Evolutionary conservation across 345 rosid species (phyloP).

Genomic region (Eucalyptus regnans): DNA sequence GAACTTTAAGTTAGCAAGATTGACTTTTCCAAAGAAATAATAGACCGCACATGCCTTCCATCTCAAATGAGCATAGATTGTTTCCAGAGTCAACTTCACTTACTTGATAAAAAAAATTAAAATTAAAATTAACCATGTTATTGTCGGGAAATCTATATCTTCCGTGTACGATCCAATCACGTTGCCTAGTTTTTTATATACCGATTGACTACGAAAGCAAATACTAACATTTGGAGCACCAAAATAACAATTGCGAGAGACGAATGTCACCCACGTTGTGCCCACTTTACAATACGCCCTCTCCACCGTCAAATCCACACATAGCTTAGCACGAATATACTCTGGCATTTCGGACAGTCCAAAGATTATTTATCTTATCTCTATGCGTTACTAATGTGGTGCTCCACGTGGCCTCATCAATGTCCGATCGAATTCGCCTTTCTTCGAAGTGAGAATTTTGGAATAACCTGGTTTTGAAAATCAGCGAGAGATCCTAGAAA

Average conservation of each 20-base stretch:
- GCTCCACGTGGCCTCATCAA: background rate
- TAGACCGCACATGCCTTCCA: background rate
- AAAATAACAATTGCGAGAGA: background rate
- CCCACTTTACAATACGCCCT: background rate
- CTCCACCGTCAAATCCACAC: background rate
- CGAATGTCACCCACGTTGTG: background rate
- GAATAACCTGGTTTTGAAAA: background rate
- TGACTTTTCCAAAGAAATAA: background rate
- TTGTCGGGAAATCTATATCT: background rate
- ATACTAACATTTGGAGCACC: background rate
- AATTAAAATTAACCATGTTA: background rate
- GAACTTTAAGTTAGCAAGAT: background rate
- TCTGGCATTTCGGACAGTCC: background rate
- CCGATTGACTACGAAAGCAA: background rate
- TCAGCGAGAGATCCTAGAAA: background rate
- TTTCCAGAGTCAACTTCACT: background rate
- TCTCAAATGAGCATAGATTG: background rate
- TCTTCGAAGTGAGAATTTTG: background rate
- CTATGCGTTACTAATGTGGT: background rate
- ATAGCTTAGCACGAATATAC: background rate
- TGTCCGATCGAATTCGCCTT: background rate
- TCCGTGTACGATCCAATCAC: background rate
- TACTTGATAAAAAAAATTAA: background rate
- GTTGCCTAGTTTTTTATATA: background rate
- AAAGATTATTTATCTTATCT: background rate